Evolutionary conservation across 306 rosid species (phyloP).

Genomic region (Oxytropis ochrocephala): DNA sequence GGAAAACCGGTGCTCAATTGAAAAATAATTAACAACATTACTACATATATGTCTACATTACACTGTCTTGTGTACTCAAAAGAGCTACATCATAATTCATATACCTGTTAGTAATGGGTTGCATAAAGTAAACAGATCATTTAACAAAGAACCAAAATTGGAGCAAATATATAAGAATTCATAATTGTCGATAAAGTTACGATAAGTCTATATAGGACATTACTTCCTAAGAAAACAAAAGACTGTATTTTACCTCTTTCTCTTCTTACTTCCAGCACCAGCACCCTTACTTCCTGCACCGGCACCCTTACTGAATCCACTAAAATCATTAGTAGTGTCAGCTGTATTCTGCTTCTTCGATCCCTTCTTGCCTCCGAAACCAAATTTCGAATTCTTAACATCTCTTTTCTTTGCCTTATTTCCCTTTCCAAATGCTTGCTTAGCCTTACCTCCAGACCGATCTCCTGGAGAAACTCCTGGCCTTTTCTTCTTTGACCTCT

Average conservation of each 20-base stretch:
- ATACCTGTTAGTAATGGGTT: neutral
- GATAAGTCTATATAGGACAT: neutral
- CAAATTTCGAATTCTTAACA: slow-evolving; percentile 61
- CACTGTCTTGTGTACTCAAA: neutral
- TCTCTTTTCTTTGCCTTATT: slow-evolving; percentile 51
- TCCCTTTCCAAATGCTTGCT: slow-evolving; percentile 36
- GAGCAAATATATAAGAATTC: neutral
- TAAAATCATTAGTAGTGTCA: slow-evolving; percentile 51
- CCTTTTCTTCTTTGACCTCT: slow-evolving; percentile 66
- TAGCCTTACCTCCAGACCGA: slow-evolving; percentile 72
- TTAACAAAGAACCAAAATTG: slow-evolving; percentile 1
- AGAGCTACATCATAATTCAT: neutral
- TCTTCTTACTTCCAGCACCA: slow-evolving; percentile 41
- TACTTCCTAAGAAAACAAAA: neutral
- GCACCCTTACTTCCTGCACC: slow-evolving; percentile 19
- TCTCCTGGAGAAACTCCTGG: slow-evolving; percentile 70
- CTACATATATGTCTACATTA: neutral
- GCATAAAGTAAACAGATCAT: neutral
- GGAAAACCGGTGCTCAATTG: neutral
- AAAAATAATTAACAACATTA: neutral
- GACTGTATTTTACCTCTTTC: slow-evolving; percentile 42
- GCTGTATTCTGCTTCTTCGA: slow-evolving; percentile 62
- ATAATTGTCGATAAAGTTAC: neutral
- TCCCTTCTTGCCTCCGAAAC: slow-evolving; percentile 76
- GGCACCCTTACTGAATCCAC: slow-evolving; percentile 35